A percentile compares a stretch with the other conserved stretches of the same genome.
Evolutionary conservation across 257 asterid species (phyloP).

Genomic region (Nicotiana sylvestris): DNA sequence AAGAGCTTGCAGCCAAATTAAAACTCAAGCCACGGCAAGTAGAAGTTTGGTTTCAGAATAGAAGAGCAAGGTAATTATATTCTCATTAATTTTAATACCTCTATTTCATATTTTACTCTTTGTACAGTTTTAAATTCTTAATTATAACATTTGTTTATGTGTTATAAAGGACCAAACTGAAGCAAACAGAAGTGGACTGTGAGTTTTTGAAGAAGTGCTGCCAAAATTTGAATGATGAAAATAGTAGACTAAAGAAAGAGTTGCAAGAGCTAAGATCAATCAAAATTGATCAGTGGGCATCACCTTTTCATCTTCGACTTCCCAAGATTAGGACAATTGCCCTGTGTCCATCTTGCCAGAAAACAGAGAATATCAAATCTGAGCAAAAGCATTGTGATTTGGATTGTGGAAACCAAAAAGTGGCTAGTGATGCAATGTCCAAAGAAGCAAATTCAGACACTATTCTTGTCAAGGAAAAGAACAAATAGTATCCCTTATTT

Average conservation of each 20-base stretch:
- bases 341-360: slow-evolving; percentile 22
- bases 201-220: slow-evolving; percentile 63
- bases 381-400: neutral
- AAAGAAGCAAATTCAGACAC: neutral
- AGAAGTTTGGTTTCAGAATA: slow-evolving; percentile 80
- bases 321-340: neutral
- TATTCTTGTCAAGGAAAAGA: neutral
- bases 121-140: too few species aligned
- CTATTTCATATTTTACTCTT: neutral
- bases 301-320: slow-evolving; percentile 11
- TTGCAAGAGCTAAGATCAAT: slow-evolving; percentile 44
- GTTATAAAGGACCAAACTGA: slow-evolving; percentile 64
- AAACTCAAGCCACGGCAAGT: slow-evolving; percentile 67
- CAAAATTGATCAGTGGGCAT: slow-evolving; percentile 12
- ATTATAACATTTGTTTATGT: neutral
- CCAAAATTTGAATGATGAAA: slow-evolving; percentile 50
- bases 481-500: neutral
- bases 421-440: neutral
- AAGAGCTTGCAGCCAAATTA: slow-evolving; percentile 47
- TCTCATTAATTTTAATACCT: neutral
- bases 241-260: slow-evolving; percentile 52
- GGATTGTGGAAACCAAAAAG: neutral
- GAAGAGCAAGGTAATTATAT: slow-evolving; percentile 57
- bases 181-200: slow-evolving; percentile 72
- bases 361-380: neutral